Evolutionary conservation across 352 stramenopile species (phyloP), one percentile per base, ranked within the genome.

Genomic region (Phytophthora hybrid): DNA sequence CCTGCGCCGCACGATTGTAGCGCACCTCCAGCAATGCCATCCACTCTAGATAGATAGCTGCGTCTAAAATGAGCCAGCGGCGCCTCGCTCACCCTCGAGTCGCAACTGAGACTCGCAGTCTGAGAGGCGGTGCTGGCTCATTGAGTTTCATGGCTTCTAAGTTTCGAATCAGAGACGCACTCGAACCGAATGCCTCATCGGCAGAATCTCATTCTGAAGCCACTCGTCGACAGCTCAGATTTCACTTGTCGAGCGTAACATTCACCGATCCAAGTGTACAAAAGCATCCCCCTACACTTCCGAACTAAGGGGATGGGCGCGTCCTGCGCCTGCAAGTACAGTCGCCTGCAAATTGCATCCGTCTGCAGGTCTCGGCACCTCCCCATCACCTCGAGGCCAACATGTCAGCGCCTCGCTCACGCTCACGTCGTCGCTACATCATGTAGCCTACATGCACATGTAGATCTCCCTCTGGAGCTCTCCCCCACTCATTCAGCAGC

Each of bases 371-470:
- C 56, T 52, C 32, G 55, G 49, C 49, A 55, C 49, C 44, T 26
- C 23, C 58, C 41, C 58, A 64, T 64, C 58, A 53, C 44, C 58
- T 41, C 26, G 58, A 18, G 16, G 18, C 29, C 51, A 57, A 32
- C 46, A 52, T 52, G 44, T 44, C 44, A 56, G 51, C 51, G 34
- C 56, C 56, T 63, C 56, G 57, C 57, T 63, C 57, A 63, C 34
- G 21, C 34, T 41, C 37, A 16, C 37, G 14, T 14, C 37, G 37
- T 14, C 14, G 37, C 37, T 26, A 26, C 23, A 26, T 44, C n/a
- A n/a, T n/a, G n/a, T n/a, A n/a, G n/a, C n/a, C n/a, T n/a, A 44
- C 11, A 14, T 44, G 4, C 3, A 14, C 10, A 16, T 11, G 4
- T 14, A 29, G 2, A 2, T 16, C 37, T 44, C 37, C 37, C 37